Evolutionary conservation across 31 red algal genomes (phyloP), one percentile per base, ranked within the genome.

Genomic region (Asparagopsis taxiformis): DNA sequence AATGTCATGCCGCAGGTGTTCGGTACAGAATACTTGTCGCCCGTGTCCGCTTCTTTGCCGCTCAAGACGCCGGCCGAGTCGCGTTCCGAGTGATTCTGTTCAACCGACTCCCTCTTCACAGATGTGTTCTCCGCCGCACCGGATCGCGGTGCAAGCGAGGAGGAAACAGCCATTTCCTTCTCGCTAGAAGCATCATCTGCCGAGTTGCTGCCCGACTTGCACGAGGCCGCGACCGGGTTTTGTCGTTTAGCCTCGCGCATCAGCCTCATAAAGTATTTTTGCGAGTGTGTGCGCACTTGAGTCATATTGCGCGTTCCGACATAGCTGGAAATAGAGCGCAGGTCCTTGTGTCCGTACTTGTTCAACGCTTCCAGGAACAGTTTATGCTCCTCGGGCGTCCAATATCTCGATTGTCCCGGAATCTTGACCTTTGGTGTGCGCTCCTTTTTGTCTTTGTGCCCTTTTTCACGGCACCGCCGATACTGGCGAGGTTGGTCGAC

Each of bases 221-320:
- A 15, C 49, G n/a, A n/a, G n/a, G n/a, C n/a, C n/a, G n/a, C n/a
- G n/a, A 59, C 49, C 3, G 79, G 79, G 54, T 83, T 83, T 39
- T 62, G 68, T 3, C 82, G 70, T 72, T 80, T 85, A 0, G 93
- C 87, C 46, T 97, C 87, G 25, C 85, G 69, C 63, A 90, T 73
- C 25, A 97, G 62, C 1, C 93, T 60, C 93, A 97, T 91, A 30
- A 86, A 91, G 29, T 77, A 97, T 57, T 97, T 97, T 57, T 97
- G 93, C 5, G 69, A 63, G 51, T 97, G 93, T 13, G 93, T 97
- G 55, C 93, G 77, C 22, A 97, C 93, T 72, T 97, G 93, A 19
- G 93, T 97, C 69, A 80, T 78, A 68, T 97, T 97, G 3, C 93
- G 63, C 26, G 93, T 97, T 7, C 81, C 74, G 3, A 97, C 93